Conservation (phyloP, 805 yeast species). For the Kluyveromyces siamensis region DNA sequence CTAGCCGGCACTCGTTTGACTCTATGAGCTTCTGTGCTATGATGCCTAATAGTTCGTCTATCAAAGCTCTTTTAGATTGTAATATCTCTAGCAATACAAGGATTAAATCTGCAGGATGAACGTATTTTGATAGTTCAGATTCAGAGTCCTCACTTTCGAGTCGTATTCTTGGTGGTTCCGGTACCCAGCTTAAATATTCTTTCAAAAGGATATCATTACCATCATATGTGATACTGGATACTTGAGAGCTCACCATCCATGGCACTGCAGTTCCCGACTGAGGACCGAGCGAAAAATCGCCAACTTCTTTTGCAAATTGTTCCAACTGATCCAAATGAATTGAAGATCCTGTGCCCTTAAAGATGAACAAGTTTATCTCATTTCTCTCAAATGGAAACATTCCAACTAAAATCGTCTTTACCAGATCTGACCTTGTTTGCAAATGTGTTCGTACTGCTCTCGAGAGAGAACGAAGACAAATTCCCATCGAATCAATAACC, state of each 20-base stretch:
- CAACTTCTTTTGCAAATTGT: not conserved
- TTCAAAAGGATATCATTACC: constrained; percentile 10
- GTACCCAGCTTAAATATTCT: constrained; percentile 20
- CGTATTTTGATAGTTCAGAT: constrained; percentile 7
- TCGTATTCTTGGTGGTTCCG: constrained; percentile 11
- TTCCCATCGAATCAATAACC: constrained; percentile 80
- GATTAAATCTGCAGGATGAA: constrained; percentile 9
- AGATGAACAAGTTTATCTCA: constrained; percentile 11
- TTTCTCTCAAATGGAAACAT: constrained; percentile 37
- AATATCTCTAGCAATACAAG: constrained; percentile 19
- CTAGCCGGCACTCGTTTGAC: constrained; percentile 14
- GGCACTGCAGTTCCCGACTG: not conserved
- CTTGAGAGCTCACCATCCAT: not conserved
- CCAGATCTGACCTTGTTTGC: constrained; percentile 65
- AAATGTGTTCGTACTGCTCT: constrained; percentile 68
- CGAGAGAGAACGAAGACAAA: constrained; percentile 66
- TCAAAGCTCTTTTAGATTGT: constrained; percentile 18
- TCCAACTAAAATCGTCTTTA: constrained; percentile 61
- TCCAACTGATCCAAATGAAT: constrained; percentile 1
- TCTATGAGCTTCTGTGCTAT: constrained; percentile 17
- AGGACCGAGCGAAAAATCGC: constrained; percentile 2
- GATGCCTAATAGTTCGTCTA: constrained; percentile 16
- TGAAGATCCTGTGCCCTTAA: constrained; percentile 3
- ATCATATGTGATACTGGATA: constrained; percentile 1
- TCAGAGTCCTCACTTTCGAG: constrained; percentile 5